These are phyloP conservation scores for Fusarium sp. DNA, from an alignment of 2,329 filamentous ascomycete genomes.

Conservation along the genomic window DNA sequence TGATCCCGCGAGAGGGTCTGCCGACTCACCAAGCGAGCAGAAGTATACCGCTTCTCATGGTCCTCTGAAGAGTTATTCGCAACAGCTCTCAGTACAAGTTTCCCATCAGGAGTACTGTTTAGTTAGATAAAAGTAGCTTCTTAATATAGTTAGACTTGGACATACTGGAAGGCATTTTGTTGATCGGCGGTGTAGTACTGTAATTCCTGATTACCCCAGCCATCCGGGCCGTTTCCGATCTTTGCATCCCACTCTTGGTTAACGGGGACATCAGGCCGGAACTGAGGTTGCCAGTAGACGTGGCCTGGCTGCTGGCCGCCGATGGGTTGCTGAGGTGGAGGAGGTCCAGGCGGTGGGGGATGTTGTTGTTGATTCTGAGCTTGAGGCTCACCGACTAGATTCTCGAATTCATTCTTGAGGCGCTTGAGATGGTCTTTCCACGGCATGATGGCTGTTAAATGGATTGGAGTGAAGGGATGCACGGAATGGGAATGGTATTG, in stretches of 20 bases:
- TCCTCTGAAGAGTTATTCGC: slow-evolving; percentile 47
- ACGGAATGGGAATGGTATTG: background rate
- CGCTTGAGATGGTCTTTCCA: slow-evolving; percentile 53
- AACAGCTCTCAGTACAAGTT: slow-evolving; percentile 63
- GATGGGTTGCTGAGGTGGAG: slow-evolving; percentile 35
- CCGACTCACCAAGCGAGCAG: slow-evolving; percentile 63
- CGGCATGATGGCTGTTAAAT: slow-evolving; percentile 37
- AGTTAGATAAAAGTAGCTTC: background rate
- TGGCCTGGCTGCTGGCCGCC: slow-evolving; percentile 22
- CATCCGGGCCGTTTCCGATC: slow-evolving; percentile 63
- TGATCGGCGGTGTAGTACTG: slow-evolving; percentile 63
- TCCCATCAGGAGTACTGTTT: slow-evolving; percentile 56
- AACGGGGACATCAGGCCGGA: slow-evolving; percentile 58
- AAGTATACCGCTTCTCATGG: slow-evolving; percentile 60
- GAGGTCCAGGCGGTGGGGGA: slow-evolving; percentile 29
- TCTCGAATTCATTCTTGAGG: slow-evolving; percentile 52
- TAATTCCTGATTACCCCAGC: slow-evolving; percentile 70
- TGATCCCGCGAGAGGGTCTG: slow-evolving; percentile 60
- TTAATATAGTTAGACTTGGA: background rate
- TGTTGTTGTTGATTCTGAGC: slow-evolving; percentile 35
- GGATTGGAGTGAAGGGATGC: no score
- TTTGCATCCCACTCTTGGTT: slow-evolving; percentile 64
- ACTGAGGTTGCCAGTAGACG: slow-evolving; percentile 64
- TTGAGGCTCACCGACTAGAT: slow-evolving; percentile 45
- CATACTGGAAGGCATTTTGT: slow-evolving; percentile 63